Evolutionary conservation across 1,284 basidiomycete genomes (phyloP), one percentile per base, ranked within the genome.

Genomic region (Amylostereum areolatum): DNA sequence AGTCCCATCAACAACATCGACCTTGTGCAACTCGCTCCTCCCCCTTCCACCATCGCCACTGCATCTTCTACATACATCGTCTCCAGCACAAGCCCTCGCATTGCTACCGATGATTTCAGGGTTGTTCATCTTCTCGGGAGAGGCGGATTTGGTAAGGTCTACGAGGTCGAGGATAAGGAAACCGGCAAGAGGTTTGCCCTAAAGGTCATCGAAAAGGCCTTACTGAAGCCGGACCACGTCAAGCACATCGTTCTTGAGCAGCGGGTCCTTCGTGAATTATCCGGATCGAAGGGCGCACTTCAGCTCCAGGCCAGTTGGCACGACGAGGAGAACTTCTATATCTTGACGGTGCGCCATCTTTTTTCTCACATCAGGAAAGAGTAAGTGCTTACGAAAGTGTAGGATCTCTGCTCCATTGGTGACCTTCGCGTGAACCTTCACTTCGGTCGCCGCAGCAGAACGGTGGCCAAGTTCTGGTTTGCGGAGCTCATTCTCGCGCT

Each of bases 251-350:
- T 37, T 18, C 28, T 30, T 11, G 49, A 50, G 40, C 43, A 48
- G 27, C 43, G 29, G n/a, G 33, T 45, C 31, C 43, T 50, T 10
- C 49, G 35, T 49, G 53, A 34, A 10, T 40, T 50, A n/a, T 29
- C 58, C n/a, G 47, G 50, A 11, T 30, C 18, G 3, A 55, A 53
- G 9, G 50, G 50, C 39, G 32, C 18, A 18, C 51, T 56, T 4
- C 49, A 54, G 24, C 54, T 63, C 11, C 44, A 54, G 7, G 62
- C 53, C 3, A 59, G 59, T 45, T 64, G 62, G 42, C 58, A 63
- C 32, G 63, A 64, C 45, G 50, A 41, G 30, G 59, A 55, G 33
- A 58, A 75, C 68, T 57, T 66, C 55, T 59, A 61, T 58, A 47
- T 61, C 48, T 45, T 61, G 27, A 59, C 57, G 55, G 61, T 63